Conservation (phyloP, 441 rosid genomes). For the Erodium moschatum region DNA sequence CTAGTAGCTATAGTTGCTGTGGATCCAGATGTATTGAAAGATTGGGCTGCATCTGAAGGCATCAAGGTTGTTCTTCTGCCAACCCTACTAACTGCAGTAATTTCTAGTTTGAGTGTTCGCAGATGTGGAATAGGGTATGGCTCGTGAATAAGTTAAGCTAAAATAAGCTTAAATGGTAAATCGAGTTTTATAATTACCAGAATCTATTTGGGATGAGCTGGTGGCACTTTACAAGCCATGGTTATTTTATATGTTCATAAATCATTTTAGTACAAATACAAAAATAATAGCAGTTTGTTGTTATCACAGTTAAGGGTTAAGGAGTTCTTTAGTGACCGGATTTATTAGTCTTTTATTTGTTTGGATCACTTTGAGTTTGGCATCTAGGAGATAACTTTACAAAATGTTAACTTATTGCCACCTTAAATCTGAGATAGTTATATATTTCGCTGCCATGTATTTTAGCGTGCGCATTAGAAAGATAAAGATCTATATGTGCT, state of each 20-base stretch:
- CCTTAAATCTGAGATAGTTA: background rate
- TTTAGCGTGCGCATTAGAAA: background rate
- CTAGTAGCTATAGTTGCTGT: constrained; percentile 78
- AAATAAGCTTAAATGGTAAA: background rate
- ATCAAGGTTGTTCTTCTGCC: constrained; percentile 40
- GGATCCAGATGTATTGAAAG: constrained; percentile 63
- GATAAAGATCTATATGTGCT: background rate
- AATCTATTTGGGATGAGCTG: background rate
- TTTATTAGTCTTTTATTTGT: background rate
- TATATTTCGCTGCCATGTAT: background rate
- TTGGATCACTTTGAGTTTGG: background rate
- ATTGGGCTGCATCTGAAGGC: constrained; percentile 82
- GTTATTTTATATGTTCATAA: background rate
- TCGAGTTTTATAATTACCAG: background rate
- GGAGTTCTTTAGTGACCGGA: background rate
- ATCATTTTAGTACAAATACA: background rate
- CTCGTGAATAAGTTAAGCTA: too few relatives aligned
- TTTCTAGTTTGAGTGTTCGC: constrained; percentile 1
- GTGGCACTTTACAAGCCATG: background rate
- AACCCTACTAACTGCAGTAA: background rate
- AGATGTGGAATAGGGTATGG: too few relatives aligned
- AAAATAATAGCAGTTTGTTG: background rate
- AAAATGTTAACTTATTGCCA: background rate
- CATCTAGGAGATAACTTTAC: background rate
- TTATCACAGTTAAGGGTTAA: background rate